Conservation (phyloP, 345 rosid genomes). For the Gossypioides kirkii region DNA sequence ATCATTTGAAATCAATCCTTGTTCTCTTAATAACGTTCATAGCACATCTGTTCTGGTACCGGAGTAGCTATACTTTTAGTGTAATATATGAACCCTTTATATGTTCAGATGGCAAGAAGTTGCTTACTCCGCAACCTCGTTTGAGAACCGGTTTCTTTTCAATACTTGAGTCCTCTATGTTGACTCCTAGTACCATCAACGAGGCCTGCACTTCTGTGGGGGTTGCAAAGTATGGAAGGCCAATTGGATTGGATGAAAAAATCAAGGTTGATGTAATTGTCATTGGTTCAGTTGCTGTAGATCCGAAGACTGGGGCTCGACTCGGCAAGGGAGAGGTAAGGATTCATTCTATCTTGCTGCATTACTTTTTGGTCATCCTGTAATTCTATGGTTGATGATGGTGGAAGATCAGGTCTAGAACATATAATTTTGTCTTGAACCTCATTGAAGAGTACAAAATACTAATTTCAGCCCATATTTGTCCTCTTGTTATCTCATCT, state of each 20-base stretch:
- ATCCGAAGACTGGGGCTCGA: slow-evolving; percentile 77
- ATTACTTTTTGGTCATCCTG: not conserved
- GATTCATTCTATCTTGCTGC: not conserved
- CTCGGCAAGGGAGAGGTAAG: slow-evolving; percentile 93
- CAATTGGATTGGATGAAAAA: slow-evolving; percentile 72
- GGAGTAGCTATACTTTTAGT: not conserved
- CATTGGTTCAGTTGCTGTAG: slow-evolving; percentile 86
- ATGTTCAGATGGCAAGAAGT: slow-evolving; percentile 57
- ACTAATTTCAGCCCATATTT: not conserved
- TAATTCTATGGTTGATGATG: not conserved
- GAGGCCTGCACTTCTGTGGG: slow-evolving; percentile 86
- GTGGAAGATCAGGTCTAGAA: not conserved
- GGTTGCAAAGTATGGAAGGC: slow-evolving; percentile 80
- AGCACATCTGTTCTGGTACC: slow-evolving; percentile 5
- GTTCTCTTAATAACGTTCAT: not conserved
- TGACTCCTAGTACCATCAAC: slow-evolving; percentile 40
- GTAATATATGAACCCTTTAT: not conserved
- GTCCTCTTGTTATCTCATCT: not conserved
- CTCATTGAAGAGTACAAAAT: not conserved
- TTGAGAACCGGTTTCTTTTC: slow-evolving; percentile 89
- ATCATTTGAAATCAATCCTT: not conserved
- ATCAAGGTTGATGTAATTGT: slow-evolving; percentile 75
- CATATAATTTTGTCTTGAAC: not conserved
- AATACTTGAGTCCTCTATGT: slow-evolving; percentile 46
- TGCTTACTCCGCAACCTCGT: slow-evolving; percentile 89